Evolutionary conservation across 164 flowering plant genomes (phyloP), one percentile per base, ranked within the genome.

Genomic region (Macadamia integrifolia): DNA sequence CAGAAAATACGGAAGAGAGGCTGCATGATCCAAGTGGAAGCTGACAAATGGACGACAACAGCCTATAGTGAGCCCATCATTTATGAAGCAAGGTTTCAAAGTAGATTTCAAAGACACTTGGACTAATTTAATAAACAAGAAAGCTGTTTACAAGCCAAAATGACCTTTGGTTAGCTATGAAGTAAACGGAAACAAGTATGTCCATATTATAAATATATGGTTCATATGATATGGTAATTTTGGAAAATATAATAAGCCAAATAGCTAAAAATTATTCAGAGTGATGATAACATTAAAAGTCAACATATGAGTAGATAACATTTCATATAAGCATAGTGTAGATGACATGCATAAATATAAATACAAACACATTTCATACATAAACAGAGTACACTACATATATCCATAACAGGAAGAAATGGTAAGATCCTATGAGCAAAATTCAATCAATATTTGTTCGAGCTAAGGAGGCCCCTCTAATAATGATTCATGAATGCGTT

Each of bases 1-100:
- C 59, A 93, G 77, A 66, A 93, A 93, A 78, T 93, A 92, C 43
- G 99, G 99, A 67, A 94, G 85, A 28, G 99, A 94, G 18, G 97
- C 98, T 71, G 98, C 89, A 85, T 94, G 99, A 81, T 94, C 99
- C 86, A 94, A 79, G 77, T 94, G 99, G 81, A 92, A 94, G 77
- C 97, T 92, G 23, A 88, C 85, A 86, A 30, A 67, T 17, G 52
- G 64, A 74, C 44, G 72, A 29, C 63, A 79, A 29, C 28, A 23
- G 31, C 9, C 14, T 48, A 14, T 6, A 63, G 14, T 50, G 29
- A 64, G 46, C 28, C 12, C 14, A 9, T 7, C 13, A 64, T 28
- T 18, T 11, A 1, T 46, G 50, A 9, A 46, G 50, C 6, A 46
- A 1, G 18, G 17, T 4, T 53, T 53, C 18, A 53, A 53, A 53